These are phyloP conservation scores for Hamamelis virginiana DNA, from an alignment of 164 flowering plant genomes.

Conservation along the genomic window DNA sequence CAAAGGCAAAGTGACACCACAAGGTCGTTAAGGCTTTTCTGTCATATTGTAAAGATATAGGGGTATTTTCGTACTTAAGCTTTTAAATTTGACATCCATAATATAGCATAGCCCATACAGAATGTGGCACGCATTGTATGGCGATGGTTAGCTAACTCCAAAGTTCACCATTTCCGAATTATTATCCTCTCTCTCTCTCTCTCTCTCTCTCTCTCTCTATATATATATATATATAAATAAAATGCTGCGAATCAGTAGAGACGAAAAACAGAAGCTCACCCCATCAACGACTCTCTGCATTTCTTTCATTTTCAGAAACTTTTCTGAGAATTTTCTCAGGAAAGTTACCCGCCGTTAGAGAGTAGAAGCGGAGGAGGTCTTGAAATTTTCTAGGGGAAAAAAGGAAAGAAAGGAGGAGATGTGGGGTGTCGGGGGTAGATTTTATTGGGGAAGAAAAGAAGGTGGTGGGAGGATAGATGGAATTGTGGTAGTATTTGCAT, in stretches of 20 bases:
- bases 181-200: too few relatives aligned
- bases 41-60: too few relatives aligned
- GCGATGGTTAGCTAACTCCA: background rate
- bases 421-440: constrained; percentile 94
- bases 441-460: constrained; percentile 80
- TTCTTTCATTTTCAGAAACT: background rate
- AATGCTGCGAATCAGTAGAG: background rate
- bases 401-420: constrained; percentile 27
- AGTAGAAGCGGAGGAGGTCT: background rate
- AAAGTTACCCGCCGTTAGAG: background rate
- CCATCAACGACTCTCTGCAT: too few relatives aligned
- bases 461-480: constrained; percentile 46
- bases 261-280: background rate
- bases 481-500: constrained; percentile 79
- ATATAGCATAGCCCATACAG: too few relatives aligned
- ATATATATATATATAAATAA: too few relatives aligned
- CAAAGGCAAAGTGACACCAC: too few relatives aligned
- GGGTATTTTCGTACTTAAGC: too few relatives aligned
- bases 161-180: too few relatives aligned
- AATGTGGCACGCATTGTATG: background rate
- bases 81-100: too few relatives aligned
- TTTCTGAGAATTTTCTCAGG: background rate
- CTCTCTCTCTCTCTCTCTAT: too few relatives aligned
- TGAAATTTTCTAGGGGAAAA: background rate
- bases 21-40: too few relatives aligned